phyloP scores from a whole-genome alignment of 345 rosid species.

The Camelina laxa region DNA sequence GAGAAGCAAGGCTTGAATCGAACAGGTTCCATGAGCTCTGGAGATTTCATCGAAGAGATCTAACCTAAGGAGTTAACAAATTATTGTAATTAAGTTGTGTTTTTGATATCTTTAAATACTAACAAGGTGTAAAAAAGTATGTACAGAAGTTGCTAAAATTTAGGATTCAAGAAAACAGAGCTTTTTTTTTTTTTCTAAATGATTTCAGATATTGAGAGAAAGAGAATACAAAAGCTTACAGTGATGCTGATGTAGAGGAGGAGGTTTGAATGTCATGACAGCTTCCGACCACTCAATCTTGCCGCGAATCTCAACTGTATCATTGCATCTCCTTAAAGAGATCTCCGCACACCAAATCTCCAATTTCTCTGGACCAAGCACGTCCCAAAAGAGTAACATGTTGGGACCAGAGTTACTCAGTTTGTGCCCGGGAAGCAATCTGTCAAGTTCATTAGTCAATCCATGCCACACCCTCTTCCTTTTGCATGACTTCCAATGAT shows the following conservation, averaged over 20 bases:
- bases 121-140: not conserved
- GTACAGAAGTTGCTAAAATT: slow-evolving; percentile 17
- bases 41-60: slow-evolving; percentile 44
- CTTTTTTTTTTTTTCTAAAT: not conserved
- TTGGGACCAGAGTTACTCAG: slow-evolving; percentile 10
- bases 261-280: not conserved
- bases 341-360: not conserved
- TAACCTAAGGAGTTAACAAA: slow-evolving; percentile 11
- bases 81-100: not conserved
- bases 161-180: not conserved
- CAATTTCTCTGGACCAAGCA: not conserved
- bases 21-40: slow-evolving; percentile 52
- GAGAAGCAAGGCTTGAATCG: slow-evolving; percentile 49
- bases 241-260: not conserved
- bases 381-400: slow-evolving; percentile 2
- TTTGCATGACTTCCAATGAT: not conserved
- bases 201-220: not conserved
- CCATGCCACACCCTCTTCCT: not conserved
- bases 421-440: not conserved
- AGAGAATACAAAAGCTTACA: slow-evolving; percentile 15
- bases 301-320: not conserved
- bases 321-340: not conserved
- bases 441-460: not conserved
- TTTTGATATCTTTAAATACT: not conserved
- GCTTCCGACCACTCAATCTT: not conserved